Conservation (phyloP, 2,329 filamentous ascomycete genomes). For the Pseudopyrenochaeta lycopersici region DNA sequence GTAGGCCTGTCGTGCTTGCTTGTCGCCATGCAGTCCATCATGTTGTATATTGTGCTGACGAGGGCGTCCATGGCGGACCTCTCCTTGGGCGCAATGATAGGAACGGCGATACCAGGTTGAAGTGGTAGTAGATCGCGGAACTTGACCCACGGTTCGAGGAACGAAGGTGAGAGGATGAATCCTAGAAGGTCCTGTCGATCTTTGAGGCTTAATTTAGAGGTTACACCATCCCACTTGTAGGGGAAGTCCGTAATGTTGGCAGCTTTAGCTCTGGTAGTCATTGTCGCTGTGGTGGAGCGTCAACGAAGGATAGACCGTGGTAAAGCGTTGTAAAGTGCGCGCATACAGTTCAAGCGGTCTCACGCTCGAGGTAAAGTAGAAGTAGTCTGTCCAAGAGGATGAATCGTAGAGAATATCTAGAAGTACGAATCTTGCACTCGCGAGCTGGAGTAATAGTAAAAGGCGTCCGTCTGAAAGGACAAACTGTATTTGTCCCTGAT, state of each 20-base stretch:
- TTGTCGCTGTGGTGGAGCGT: neutral
- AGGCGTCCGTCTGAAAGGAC: too few relatives aligned
- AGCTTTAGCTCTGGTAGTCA: neutral
- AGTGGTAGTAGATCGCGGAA: slow-evolving; percentile 5
- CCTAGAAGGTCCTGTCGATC: neutral
- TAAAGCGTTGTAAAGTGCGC: neutral
- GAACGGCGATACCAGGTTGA: neutral
- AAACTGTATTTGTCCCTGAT: too few relatives aligned
- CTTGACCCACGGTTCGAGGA: neutral
- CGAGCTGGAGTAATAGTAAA: too few relatives aligned
- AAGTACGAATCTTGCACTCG: too few relatives aligned
- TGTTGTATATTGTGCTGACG: slow-evolving; percentile 1
- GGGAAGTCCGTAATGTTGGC: neutral
- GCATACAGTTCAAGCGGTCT: too few relatives aligned
- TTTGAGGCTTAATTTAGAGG: neutral
- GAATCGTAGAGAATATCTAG: too few relatives aligned
- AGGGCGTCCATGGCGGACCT: slow-evolving; percentile 1
- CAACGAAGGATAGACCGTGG: neutral
- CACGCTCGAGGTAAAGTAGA: too few relatives aligned
- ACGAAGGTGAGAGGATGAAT: neutral
- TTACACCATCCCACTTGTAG: neutral
- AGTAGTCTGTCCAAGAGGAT: too few relatives aligned
- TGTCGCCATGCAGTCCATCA: slow-evolving; percentile 10
- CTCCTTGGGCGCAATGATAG: slow-evolving; percentile 1
- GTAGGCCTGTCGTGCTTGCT: slow-evolving; percentile 8